Evolutionary conservation across 129 eudicot species (phyloP), one percentile per base, ranked within the genome.

Genomic region (Centella asiatica): DNA sequence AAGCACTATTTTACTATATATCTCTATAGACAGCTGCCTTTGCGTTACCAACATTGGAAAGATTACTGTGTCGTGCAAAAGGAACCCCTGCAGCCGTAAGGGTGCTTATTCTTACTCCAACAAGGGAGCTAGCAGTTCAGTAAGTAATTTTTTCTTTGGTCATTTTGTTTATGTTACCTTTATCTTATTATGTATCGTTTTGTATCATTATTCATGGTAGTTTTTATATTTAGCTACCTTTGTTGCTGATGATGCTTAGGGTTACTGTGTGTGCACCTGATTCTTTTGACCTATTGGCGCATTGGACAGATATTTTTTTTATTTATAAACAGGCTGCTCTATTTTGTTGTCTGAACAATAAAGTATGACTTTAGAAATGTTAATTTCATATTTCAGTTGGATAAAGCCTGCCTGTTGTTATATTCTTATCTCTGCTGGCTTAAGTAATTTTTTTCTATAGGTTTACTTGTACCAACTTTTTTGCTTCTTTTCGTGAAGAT

Each of bases 71-170:
- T 71, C 94, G 95, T 62, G 90, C 96, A 44, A 92, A 92, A 76
- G 78, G 82, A 73, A 81, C 86, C 40, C 95, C 98, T 33, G 28
- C 63, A 34, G 98, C 98, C 27, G 85, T 82, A 29, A 80, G 98
- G 76, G 95, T 87, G 33, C 96, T 92, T 57, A 87, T 92, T 69
- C 98, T 92, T 64, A 87, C 98, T 48, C 98, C 96, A 49, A 87
- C 98, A 25, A 92, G 96, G 80, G 98, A 92, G 84, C 69, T 92
- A 70, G 96, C 96, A 13, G 96, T 80, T 53, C 98, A 92, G 98
- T 92, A 80, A 80, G 98, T 81, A 22, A 34, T 19, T 3, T 20
- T 23, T 33, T 9, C 40, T 23, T 10, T 4, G 2, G 3, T 3
- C 2, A 33, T 34, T 4, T 34, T 11, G 2, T 56, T 57, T 20